Evolutionary conservation across 225 moss, liverwort and hornwort species (phyloP), one percentile per base, ranked within the genome.

Genomic region (Lunularia cruciata): DNA sequence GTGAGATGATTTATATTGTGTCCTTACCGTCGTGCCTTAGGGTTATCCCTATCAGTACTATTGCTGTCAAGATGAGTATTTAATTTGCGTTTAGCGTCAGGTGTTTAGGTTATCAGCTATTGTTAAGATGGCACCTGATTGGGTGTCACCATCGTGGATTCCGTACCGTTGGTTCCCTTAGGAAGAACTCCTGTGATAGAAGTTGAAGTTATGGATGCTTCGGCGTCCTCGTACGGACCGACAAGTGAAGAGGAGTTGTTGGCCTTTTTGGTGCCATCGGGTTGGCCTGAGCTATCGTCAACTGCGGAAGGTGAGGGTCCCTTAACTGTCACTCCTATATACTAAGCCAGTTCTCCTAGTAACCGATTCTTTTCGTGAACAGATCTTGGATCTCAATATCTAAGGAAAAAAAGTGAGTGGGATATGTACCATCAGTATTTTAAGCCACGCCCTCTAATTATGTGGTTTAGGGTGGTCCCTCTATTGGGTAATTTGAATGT

Each of bases 271-370:
- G 40, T 63, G 42, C 63, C 63, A 16, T 30, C 63, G 20, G 63
- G 43, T 63, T 63, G 63, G 63, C 63, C 63, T 28, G 63, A 63
- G 63, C 63, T 63, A 42, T 43, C 63, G 13, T 42, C 63, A 63
- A 43, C 23, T 45, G 26, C 43, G 13, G 63, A 63, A 63, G 63
- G 63, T 63, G 63, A 63, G 63, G 63, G 43, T 43, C 39, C 27
- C 43, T 63, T 45, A 40, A 27, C 28, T 4, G 15, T 63, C 28
- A 62, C 60, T 35, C 9, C 36, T 3, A 58, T 15, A 15, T 3
- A 35, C n/a, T 58, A 34, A 8, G 5, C 7, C 10, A 37, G 59
- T 36, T 20, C 20, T 20, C 34, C 36, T 28, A 34, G 14, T n/a
- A 0, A 19, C 36, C 28, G 0, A 20, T 20, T 14, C 31, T 59